Conservation (phyloP, 1,284 basidiomycete genomes). For the Rhodotorula sp. region DNA sequence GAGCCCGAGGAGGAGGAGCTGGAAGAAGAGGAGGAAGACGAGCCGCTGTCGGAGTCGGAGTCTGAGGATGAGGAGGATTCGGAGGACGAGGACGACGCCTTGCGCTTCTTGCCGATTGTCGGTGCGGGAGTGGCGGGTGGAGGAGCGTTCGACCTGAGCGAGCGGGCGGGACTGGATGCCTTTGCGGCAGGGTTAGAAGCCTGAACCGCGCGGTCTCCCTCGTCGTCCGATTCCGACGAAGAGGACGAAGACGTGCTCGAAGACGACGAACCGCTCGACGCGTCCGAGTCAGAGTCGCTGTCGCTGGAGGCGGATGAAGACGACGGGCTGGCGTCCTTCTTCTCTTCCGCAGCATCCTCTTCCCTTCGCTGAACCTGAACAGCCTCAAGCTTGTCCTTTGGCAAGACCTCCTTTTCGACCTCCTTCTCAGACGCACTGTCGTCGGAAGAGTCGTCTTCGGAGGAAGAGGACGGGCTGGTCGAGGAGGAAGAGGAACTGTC, state of each 20-base stretch:
- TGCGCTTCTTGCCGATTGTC: constrained; percentile 41
- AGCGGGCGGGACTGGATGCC: not conserved
- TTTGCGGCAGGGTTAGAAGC: constrained; percentile 21
- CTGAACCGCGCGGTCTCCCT: constrained; percentile 30
- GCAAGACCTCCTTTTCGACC: constrained; percentile 61
- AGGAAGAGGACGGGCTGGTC: not conserved
- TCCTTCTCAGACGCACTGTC: constrained; percentile 57
- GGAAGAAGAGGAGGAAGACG: constrained; percentile 40
- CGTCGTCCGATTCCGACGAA: constrained; percentile 27
- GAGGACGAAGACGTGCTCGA: constrained; percentile 1
- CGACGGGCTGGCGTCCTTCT: not conserved
- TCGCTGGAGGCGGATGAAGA: not conserved
- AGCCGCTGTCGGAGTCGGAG: constrained; percentile 8
- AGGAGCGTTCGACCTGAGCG: not conserved
- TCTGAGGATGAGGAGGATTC: constrained; percentile 30
- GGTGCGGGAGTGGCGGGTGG: constrained; percentile 38
- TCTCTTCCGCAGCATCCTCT: not conserved
- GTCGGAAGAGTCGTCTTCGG: not conserved
- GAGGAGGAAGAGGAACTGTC: constrained; percentile 1
- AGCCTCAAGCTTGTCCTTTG: constrained; percentile 51
- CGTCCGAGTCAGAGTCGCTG: constrained; percentile 1
- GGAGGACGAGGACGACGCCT: constrained; percentile 44
- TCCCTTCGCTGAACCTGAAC: constrained; percentile 17
- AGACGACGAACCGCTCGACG: not conserved
- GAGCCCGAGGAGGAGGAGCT: constrained; percentile 21